A percentile compares a stretch with the other conserved stretches of the same genome.
phyloP scores from a whole-genome alignment of 2,329 filamentous ascomycete species.

The Juglanconis sp. region DNA sequence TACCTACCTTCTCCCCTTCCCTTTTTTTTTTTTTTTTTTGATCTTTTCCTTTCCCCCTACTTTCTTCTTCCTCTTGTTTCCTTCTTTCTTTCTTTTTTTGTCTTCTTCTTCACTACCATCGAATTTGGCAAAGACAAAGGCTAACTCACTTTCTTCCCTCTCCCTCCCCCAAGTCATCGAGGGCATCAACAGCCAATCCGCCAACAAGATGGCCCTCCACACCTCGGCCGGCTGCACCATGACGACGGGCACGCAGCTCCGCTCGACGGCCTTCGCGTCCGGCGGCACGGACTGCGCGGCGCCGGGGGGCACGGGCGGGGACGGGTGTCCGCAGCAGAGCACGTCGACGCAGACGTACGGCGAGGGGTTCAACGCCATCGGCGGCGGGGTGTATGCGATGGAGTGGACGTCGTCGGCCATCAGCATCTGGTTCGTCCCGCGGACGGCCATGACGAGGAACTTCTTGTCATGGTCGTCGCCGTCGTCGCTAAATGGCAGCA shows the following conservation, averaged over 20 bases:
- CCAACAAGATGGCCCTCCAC: constrained; percentile 66
- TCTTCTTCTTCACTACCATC: too few relatives aligned
- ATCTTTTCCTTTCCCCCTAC: background rate
- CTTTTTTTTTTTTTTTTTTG: too few relatives aligned
- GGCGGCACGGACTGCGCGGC: constrained; percentile 53
- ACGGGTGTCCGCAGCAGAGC: constrained; percentile 59
- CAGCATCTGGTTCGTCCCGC: constrained; percentile 78
- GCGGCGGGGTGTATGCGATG: constrained; percentile 70
- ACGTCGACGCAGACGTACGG: constrained; percentile 57
- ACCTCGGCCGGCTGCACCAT: constrained; percentile 60
- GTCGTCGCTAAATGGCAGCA: too few relatives aligned
- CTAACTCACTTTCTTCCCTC: background rate
- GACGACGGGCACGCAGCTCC: constrained; percentile 40
- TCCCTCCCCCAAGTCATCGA: constrained; percentile 62
- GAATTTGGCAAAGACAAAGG: background rate
- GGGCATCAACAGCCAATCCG: constrained; percentile 62
- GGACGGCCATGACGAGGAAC: constrained; percentile 32
- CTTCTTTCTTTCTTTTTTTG: too few relatives aligned
- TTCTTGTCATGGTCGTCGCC: constrained; percentile 55
- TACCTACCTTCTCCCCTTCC: background rate
- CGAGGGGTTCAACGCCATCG: constrained; percentile 64
- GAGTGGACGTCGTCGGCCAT: constrained; percentile 75
- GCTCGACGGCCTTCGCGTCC: constrained; percentile 26
- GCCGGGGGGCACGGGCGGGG: constrained; percentile 35
- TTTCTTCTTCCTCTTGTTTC: background rate